These are phyloP conservation scores for Dissophora ornata DNA, from an alignment of 192 early-diverging fungal genomes.

Conservation along the genomic window DNA sequence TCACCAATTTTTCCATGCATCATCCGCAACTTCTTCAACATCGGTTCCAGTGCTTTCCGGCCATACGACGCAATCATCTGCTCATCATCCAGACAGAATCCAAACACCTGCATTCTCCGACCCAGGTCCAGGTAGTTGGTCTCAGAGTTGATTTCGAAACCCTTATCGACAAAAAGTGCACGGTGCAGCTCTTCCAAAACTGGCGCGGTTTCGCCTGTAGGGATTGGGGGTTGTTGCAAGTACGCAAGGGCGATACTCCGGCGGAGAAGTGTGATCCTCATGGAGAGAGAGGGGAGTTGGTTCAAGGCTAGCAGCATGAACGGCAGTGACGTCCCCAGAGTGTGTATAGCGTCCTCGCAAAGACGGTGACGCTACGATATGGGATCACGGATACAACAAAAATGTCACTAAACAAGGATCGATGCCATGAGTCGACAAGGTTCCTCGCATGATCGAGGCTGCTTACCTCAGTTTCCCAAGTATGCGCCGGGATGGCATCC, in stretches of 20 bases:
- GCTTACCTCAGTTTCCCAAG: slow-evolving; percentile 34
- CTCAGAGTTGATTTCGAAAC: slow-evolving; percentile 4
- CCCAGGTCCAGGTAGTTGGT: slow-evolving; percentile 34
- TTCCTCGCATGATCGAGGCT: too few species aligned
- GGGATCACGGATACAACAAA: too few species aligned
- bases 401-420: too few species aligned
- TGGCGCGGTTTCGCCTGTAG: slow-evolving; percentile 2
- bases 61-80: slow-evolving; percentile 40
- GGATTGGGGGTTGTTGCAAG: slow-evolving; percentile 15
- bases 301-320: slow-evolving; percentile 28
- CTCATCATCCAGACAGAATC: slow-evolving; percentile 48
- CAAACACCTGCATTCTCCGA: slow-evolving; percentile 24
- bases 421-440: too few species aligned
- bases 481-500: slow-evolving; percentile 14
- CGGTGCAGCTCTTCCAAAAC: slow-evolving; percentile 27
- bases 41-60: slow-evolving; percentile 5
- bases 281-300: slow-evolving; percentile 32
- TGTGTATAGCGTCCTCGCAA: slow-evolving; percentile 17
- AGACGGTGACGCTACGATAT: slow-evolving; percentile 22
- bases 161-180: slow-evolving; percentile 30
- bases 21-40: slow-evolving; percentile 21
- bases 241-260: slow-evolving; percentile 32
- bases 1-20: slow-evolving; percentile 42
- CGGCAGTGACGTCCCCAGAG: slow-evolving; percentile 31
- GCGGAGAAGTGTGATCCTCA: slow-evolving; percentile 17